A percentile compares a stretch with the other conserved stretches of the same genome.
phyloP scores from a whole-genome alignment of 768 basidiomycete genomes.

The Trametes punicea region DNA sequence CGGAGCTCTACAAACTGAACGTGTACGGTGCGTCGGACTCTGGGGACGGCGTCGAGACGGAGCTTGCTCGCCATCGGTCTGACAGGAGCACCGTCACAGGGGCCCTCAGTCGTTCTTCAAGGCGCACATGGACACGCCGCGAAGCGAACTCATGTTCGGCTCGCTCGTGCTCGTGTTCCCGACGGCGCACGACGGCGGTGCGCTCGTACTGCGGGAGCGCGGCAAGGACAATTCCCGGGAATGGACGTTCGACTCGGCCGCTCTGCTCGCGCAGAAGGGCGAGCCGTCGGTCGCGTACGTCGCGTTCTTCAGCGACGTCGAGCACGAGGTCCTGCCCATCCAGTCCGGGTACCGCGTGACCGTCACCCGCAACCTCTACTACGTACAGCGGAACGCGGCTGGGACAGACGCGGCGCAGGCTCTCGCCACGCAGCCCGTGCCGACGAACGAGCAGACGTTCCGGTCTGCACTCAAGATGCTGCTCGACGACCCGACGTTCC shows the following conservation, averaged over 20 bases:
- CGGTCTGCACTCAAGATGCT: conserved; percentile 25
- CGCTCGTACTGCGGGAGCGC: conserved; percentile 32
- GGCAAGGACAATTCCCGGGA: conserved; percentile 18
- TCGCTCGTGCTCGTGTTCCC: conserved; percentile 53
- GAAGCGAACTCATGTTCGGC: conserved; percentile 43
- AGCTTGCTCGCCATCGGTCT: not conserved
- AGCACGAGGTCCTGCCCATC: conserved; percentile 45
- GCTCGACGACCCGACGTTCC: conserved; percentile 32
- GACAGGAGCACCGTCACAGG: conserved; percentile 9
- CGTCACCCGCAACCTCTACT: conserved; percentile 42
- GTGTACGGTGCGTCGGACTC: conserved; percentile 36
- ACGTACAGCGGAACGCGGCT: not conserved
- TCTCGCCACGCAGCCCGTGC: not conserved
- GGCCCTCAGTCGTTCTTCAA: conserved; percentile 46
- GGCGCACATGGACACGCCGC: conserved; percentile 47
- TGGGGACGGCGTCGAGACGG: too few species aligned
- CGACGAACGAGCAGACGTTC: conserved; percentile 12
- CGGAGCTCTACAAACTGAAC: conserved; percentile 45
- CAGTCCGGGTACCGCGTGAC: conserved; percentile 42
- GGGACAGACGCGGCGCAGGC: not conserved
- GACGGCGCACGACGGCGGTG: conserved; percentile 43
- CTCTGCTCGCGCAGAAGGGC: conserved; percentile 16
- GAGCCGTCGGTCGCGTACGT: conserved; percentile 33
- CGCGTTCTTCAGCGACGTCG: conserved; percentile 44
- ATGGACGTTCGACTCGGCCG: conserved; percentile 38